Evolutionary conservation across 768 basidiomycete species (phyloP), one percentile per base, ranked within the genome.

Genomic region (Fomitopsis serialis): DNA sequence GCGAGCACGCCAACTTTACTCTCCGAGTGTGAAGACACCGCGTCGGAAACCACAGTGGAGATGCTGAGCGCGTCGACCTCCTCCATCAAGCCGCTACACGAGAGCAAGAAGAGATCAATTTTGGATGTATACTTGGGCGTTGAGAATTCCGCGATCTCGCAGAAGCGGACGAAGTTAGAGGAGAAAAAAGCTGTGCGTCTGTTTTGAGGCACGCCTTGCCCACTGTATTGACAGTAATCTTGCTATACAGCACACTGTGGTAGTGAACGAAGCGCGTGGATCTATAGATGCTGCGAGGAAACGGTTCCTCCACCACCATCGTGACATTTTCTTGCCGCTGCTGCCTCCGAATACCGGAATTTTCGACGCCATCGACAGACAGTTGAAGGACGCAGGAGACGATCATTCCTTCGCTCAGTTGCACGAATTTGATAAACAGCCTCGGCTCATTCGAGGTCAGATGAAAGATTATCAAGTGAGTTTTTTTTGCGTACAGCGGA

Each of bases 391-490:
- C 22, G 27, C 62, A 3, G 46, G 29, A 12, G 66, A 61, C 44
- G 49, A 42, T 43, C 52, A 50, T 1, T 32, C 47, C 2, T 74
- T 66, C 57, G 62, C 67, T 0, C 76, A 75, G 3, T 65, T 72
- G 17, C 74, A 69, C 45, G 58, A 69, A 19, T 54, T 79, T 45
- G 69, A 69, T 22, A 68, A 70, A 40, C 83, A 85, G 56, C 84
- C 83, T 0, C 54, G 59, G 6, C 66, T 78, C 36, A 72, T 88
- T 25, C 68, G 68, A 17, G 87, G 85, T 15, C 66, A 71, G 23
- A 79, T 89, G 76, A 88, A 88, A 64, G 83, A 82, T 50, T 89
- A 89, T 66, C 87, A 89, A 73, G 79, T 79, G 37, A 15, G 3
- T 21, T 3, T 53, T 9, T 42, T 22, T n/a, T 48, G 35, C 46